phyloP scores from a whole-genome alignment of 345 rosid genomes.

The Salix udensis region DNA sequence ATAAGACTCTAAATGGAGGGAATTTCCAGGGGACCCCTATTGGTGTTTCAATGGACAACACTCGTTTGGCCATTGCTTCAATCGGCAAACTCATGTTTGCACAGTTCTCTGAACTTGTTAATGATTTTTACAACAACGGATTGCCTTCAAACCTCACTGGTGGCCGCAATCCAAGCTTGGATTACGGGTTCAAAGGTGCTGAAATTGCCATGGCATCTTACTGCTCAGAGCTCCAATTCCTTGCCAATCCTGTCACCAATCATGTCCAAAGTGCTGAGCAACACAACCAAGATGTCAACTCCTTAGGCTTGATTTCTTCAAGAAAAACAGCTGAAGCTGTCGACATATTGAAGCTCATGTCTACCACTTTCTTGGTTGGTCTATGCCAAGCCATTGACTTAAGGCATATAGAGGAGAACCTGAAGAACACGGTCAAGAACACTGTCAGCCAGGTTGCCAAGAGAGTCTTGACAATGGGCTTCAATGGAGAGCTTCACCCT shows the following conservation, averaged over 20 bases:
- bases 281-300: constrained; percentile 37
- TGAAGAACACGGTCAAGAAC: constrained; percentile 25
- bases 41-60: constrained; percentile 36
- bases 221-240: constrained; percentile 35
- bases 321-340: constrained; percentile 32
- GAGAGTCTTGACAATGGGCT: constrained; percentile 20
- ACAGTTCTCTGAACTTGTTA: constrained; percentile 32
- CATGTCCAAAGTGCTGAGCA: constrained; percentile 39
- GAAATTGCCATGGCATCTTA: constrained; percentile 40
- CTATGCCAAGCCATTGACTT: constrained; percentile 31
- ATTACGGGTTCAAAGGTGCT: constrained; percentile 35
- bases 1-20: constrained; percentile 28
- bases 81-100: constrained; percentile 35
- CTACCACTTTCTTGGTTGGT: constrained; percentile 27
- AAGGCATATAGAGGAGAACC: constrained; percentile 33
- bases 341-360: constrained; percentile 34
- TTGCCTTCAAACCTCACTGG: constrained; percentile 35
- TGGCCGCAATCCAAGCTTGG: constrained; percentile 34
- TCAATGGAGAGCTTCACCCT: constrained; percentile 32
- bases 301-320: constrained; percentile 29
- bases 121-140: constrained; percentile 31
- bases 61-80: constrained; percentile 28
- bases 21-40: constrained; percentile 36
- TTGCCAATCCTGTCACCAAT: constrained; percentile 31
- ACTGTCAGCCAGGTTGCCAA: constrained; percentile 27